A percentile compares a stretch with the other conserved stretches of the same genome.
Conservation (phyloP, 1,284 basidiomycete genomes). For the Apiotrichum gamsii region DNA sequence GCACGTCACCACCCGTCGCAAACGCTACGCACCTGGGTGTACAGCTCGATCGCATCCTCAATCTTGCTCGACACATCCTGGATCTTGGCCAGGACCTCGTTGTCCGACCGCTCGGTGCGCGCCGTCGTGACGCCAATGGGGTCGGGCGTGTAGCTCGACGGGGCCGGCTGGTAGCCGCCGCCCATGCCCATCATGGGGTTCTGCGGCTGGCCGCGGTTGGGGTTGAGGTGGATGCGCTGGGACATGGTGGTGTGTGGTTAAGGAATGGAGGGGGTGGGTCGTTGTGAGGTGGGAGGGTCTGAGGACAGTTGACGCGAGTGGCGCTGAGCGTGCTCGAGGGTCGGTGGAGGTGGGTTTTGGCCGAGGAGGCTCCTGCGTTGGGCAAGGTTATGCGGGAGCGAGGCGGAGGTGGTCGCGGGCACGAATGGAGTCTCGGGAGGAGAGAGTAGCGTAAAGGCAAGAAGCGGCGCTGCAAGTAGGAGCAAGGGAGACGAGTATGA, state of each 20-base stretch:
- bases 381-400: no score
- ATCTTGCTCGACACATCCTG: slow-evolving; percentile 68
- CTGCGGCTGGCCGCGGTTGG: slow-evolving; percentile 37
- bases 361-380: neutral
- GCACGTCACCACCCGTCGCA: no score
- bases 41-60: slow-evolving; percentile 88
- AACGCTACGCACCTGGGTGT: slow-evolving; percentile 61
- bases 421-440: neutral
- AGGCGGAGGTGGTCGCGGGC: neutral
- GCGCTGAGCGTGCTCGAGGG: neutral
- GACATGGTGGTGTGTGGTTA: slow-evolving; percentile 10
- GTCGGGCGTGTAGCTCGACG: slow-evolving; percentile 40
- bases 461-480: no score
- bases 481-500: no score
- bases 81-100: slow-evolving; percentile 77
- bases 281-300: slow-evolving; percentile 32
- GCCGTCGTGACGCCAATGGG: slow-evolving; percentile 43
- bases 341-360: neutral
- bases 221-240: slow-evolving; percentile 48
- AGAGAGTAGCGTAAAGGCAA: no score
- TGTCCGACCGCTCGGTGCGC: slow-evolving; percentile 44
- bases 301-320: slow-evolving; percentile 14
- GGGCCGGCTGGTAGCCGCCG: slow-evolving; percentile 7
- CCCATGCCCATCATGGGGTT: slow-evolving; percentile 28
- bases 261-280: slow-evolving; percentile 15